Conservation (phyloP, 352 stramenopile species). For the Thalassiosira livingstoniorum region DNA sequence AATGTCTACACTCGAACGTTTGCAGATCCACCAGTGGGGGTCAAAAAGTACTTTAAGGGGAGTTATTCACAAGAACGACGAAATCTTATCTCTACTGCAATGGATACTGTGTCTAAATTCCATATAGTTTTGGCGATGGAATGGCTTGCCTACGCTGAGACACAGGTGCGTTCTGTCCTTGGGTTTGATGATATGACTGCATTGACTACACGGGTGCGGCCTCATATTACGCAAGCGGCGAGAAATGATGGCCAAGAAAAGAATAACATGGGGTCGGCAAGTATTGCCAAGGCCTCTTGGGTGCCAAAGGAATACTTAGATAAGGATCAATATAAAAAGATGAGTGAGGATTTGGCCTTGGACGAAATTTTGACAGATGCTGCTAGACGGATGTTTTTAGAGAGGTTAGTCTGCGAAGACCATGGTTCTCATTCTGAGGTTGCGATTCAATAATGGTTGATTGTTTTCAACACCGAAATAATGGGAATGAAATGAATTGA, state of each 20-base stretch:
- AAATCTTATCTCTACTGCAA: constrained; percentile 62
- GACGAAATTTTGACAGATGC: constrained; percentile 82
- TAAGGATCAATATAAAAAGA: constrained; percentile 68
- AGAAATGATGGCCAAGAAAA: constrained; percentile 78
- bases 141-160: constrained; percentile 73
- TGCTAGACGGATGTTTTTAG: constrained; percentile 77
- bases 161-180: constrained; percentile 63
- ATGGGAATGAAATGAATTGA: not conserved
- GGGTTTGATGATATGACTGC: constrained; percentile 71
- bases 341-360: constrained; percentile 80
- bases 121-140: constrained; percentile 81
- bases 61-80: constrained; percentile 42
- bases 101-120: constrained; percentile 76
- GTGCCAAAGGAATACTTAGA: constrained; percentile 73
- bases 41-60: constrained; percentile 44
- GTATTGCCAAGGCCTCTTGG: constrained; percentile 77
- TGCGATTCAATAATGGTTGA: not conserved
- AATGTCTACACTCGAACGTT: constrained; percentile 84
- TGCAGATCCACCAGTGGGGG: constrained; percentile 43
- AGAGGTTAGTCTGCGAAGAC: constrained; percentile 74
- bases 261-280: constrained; percentile 72
- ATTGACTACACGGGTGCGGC: constrained; percentile 71
- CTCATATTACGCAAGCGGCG: constrained; percentile 71
- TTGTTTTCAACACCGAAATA: not conserved
- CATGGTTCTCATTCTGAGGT: constrained; percentile 4